Percentiles rank a stretch among this genome's conserved stretches.
Conservation (phyloP, 257 asterid genomes). For the Ligustrum vulgare region DNA sequence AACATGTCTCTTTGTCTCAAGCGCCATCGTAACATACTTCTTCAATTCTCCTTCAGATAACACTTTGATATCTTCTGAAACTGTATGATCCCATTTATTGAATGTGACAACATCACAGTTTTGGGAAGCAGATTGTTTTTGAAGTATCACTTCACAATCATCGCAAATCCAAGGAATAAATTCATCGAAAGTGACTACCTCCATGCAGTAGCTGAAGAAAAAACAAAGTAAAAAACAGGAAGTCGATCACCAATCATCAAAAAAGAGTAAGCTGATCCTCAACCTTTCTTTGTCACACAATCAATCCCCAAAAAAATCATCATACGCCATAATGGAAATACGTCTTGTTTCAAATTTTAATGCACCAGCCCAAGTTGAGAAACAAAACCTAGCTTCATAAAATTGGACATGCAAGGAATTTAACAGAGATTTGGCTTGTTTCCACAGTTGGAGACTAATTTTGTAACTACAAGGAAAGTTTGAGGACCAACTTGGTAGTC, state of each 20-base stretch:
- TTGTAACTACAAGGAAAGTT: neutral
- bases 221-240: neutral
- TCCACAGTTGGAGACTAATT: neutral
- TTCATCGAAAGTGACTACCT: conserved; percentile 16
- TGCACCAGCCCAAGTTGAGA: neutral
- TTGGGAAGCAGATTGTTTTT: neutral
- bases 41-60: neutral
- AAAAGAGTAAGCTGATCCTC: neutral
- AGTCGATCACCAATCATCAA: neutral
- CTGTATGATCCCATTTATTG: neutral
- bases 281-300: neutral
- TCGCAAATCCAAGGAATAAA: conserved; percentile 28
- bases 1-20: neutral
- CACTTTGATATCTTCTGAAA: neutral
- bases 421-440: neutral
- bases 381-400: neutral
- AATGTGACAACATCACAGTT: neutral
- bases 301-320: neutral
- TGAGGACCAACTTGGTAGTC: neutral
- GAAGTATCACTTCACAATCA: conserved; percentile 14
- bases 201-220: conserved; percentile 30
- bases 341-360: too few species aligned
- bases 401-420: neutral
- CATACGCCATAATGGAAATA: neutral
- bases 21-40: conserved; percentile 7